Evolutionary conservation across 2,329 filamentous ascomycete genomes (phyloP).

Genomic region (Fusarium anguioides): DNA sequence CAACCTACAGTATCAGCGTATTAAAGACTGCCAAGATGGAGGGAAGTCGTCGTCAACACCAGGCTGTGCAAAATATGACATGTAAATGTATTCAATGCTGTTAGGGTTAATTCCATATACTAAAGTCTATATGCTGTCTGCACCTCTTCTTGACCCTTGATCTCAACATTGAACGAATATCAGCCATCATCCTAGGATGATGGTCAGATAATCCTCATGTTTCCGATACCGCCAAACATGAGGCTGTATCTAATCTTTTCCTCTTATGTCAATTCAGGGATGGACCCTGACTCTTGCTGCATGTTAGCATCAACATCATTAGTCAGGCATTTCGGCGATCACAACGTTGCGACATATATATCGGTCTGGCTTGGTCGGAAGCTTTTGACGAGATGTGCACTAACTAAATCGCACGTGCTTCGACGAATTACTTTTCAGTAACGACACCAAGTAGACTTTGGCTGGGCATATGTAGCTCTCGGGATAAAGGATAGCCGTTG

Average conservation of each 20-base stretch:
- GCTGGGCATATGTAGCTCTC: neutral
- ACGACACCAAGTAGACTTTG: slow-evolving; percentile 4
- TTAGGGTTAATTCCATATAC: slow-evolving; percentile 11
- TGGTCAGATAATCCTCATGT: neutral
- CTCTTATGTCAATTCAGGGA: neutral
- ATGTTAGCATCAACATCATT: slow-evolving; percentile 10
- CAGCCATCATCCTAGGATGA: slow-evolving; percentile 6
- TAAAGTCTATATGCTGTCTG: slow-evolving; percentile 18
- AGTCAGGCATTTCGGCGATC: slow-evolving; percentile 23
- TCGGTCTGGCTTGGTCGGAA: slow-evolving; percentile 12
- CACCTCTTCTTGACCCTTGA: slow-evolving; percentile 3
- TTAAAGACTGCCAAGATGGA: slow-evolving; percentile 5
- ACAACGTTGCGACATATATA: neutral
- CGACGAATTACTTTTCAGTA: slow-evolving; percentile 6
- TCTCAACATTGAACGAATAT: neutral
- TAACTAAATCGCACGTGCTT: slow-evolving; percentile 10
- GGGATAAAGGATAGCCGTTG: slow-evolving; percentile 6
- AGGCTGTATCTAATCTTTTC: slow-evolving; percentile 6
- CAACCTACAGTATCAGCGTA: slow-evolving; percentile 5
- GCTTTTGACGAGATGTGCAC: slow-evolving; percentile 1
- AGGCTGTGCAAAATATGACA: slow-evolving; percentile 27
- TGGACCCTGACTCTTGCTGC: slow-evolving; percentile 29
- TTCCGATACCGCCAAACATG: neutral
- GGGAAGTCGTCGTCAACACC: slow-evolving; percentile 22
- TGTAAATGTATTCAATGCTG: neutral